Evolutionary conservation across 2,329 filamentous ascomycete species (phyloP).

Genomic region (Nothopassalora personata): DNA sequence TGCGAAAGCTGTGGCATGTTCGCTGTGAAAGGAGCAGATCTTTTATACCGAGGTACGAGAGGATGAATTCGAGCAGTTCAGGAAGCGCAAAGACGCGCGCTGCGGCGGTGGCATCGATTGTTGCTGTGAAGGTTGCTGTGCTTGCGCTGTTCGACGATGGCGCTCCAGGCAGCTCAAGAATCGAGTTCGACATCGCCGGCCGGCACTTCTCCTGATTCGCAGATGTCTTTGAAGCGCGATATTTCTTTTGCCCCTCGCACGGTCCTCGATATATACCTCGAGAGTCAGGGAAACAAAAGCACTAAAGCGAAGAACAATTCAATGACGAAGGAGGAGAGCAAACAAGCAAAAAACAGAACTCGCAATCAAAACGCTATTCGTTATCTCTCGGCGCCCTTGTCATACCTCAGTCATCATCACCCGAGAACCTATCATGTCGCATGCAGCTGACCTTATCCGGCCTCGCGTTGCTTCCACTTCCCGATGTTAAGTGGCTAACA

Average conservation of each 20-base stretch:
- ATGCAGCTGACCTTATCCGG: not conserved
- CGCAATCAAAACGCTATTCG: not conserved
- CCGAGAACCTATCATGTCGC: not conserved
- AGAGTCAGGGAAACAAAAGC: too few species aligned
- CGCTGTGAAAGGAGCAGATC: conserved; percentile 34
- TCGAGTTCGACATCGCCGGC: not conserved
- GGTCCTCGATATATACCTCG: too few species aligned
- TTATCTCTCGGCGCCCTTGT: not conserved
- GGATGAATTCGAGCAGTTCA: conserved; percentile 37
- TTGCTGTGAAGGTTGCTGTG: not conserved
- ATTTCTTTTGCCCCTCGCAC: too few species aligned
- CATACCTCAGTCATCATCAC: not conserved
- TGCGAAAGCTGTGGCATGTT: conserved; percentile 26
- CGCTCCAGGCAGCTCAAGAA: not conserved
- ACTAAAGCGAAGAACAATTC: not conserved
- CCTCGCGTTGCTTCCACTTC: too few species aligned
- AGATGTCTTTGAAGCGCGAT: too few species aligned
- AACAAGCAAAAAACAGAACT: not conserved
- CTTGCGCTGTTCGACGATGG: not conserved
- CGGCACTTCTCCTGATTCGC: too few species aligned
- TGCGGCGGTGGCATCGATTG: not conserved
- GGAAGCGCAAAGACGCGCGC: conserved; percentile 31
- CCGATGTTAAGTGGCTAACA: too few species aligned
- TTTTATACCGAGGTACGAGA: conserved; percentile 29
- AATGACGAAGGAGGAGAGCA: not conserved